Evolutionary conservation across 2,329 filamentous ascomycete species (phyloP).

Genomic region (Diaporthe humulicola): DNA sequence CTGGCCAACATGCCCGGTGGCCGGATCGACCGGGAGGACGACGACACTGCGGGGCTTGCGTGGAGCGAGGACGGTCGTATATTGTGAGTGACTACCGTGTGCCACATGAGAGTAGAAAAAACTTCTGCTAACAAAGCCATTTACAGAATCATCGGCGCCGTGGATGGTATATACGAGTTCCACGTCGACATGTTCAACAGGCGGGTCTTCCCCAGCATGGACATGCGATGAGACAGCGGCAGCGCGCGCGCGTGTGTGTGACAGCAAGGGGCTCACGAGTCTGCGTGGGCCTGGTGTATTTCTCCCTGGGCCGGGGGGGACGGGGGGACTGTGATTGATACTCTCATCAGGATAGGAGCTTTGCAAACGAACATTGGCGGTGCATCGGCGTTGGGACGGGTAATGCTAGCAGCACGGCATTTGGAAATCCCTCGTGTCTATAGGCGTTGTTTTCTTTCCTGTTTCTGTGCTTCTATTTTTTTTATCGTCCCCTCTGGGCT

Average conservation of each 20-base stretch:
- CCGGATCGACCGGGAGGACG: slow-evolving; percentile 53
- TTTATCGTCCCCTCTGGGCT: not conserved
- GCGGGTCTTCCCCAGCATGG: slow-evolving; percentile 69
- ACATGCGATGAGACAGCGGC: slow-evolving; percentile 59
- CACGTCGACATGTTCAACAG: slow-evolving; percentile 73
- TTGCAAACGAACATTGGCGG: slow-evolving; percentile 10
- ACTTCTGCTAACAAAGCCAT: slow-evolving; percentile 41
- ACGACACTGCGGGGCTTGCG: slow-evolving; percentile 72
- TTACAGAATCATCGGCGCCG: slow-evolving; percentile 71
- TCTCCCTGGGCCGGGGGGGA: not conserved
- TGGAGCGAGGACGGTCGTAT: slow-evolving; percentile 73
- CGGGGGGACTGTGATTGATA: not conserved
- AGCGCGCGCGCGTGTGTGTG: not conserved
- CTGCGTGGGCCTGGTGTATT: not conserved
- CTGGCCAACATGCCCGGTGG: slow-evolving; percentile 31
- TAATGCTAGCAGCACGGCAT: slow-evolving; percentile 32
- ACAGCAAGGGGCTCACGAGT: not conserved
- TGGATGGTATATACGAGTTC: slow-evolving; percentile 83
- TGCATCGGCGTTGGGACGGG: slow-evolving; percentile 27
- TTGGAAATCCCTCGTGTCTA: slow-evolving; percentile 32
- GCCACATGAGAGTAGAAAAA: no score
- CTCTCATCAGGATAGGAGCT: not conserved
- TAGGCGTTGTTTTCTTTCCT: slow-evolving; percentile 1
- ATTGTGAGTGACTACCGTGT: slow-evolving; percentile 61
- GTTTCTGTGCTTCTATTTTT: not conserved